These are phyloP conservation scores for Nissolia schottii DNA, from an alignment of 306 rosid genomes.

Conservation along the genomic window DNA sequence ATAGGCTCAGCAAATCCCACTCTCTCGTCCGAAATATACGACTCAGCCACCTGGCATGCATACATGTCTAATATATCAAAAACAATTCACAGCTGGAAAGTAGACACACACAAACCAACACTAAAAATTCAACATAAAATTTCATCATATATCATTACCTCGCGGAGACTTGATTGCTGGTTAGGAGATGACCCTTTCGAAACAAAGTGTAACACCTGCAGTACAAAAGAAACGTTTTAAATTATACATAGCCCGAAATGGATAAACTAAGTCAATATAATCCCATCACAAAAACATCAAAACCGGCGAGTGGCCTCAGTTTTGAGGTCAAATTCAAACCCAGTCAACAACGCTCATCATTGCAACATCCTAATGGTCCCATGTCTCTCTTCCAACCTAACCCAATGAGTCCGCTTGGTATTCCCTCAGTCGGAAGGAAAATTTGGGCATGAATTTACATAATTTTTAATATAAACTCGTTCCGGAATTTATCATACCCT, in stretches of 20 bases:
- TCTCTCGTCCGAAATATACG: slow-evolving; percentile 73
- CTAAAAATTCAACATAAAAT: too few relatives aligned
- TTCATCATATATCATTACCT: slow-evolving; percentile 45
- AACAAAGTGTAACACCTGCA: slow-evolving; percentile 79
- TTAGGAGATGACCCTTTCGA: slow-evolving; percentile 44
- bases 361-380: slow-evolving; percentile 5
- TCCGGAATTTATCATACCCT: neutral
- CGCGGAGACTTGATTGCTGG: slow-evolving; percentile 50
- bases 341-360: neutral
- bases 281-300: neutral
- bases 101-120: neutral
- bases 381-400: neutral
- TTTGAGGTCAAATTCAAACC: slow-evolving; percentile 1
- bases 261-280: neutral
- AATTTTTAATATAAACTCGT: neutral
- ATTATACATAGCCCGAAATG: neutral
- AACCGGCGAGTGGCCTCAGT: neutral
- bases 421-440: neutral
- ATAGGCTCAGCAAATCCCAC: slow-evolving; percentile 93
- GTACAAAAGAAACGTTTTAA: neutral
- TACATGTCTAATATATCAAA: neutral
- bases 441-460: neutral
- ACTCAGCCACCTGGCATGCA: slow-evolving; percentile 66
- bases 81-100: neutral
- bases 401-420: neutral